Evolutionary conservation across 2,329 filamentous ascomycete genomes (phyloP), one percentile per base, ranked within the genome.

Genomic region (Botrytis fragariae): DNA sequence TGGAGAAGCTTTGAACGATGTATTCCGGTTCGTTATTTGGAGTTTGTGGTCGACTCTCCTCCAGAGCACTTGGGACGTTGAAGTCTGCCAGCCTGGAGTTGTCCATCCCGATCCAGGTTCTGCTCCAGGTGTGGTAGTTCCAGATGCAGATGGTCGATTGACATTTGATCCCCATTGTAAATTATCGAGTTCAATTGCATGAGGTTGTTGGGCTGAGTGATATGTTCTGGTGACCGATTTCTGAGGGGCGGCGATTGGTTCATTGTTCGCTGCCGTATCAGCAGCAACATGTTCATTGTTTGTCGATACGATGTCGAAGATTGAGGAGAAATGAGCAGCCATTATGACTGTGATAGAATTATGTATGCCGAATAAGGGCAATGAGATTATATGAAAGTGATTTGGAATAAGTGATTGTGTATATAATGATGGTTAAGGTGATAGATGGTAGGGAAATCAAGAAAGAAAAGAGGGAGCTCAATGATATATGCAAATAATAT

Each of bases 1-100:
- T 84, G 75, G 85, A 89, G 74, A 89, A 87, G 75, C 85, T 90
- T 67, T 89, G 88, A 45, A 89, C 79, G 5, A 85, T 81, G 62
- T 86, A 84, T 1, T 84, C 84, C 22, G 74, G 71, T 9, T 78
- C 78, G 5, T 77, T 72, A n/a, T 81, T 78, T 7, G 87, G 87
- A 10, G 84, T 87, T 9, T 83, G 77, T 4, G 88, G 86, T 22
- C 85, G 82, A 78, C 87, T 91, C 79, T 84, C 86, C 77, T 91
- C 89, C 7, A 81, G 64, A 64, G 79, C 79, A 29, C 73, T 74
- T 4, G 74, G 74, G 69, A 69, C 22, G 60, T 65, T 25, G 79
- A 77, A 54, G 78, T 78, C 35, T 79, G 78, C 39, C 72, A 72
- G 1, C 76, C 79, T 22, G 79, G 67, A 22, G 73, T 71, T 45